Evolutionary conservation across 2,329 filamentous ascomycete species (phyloP).

Genomic region (Aspergillus quadrilineatus): DNA sequence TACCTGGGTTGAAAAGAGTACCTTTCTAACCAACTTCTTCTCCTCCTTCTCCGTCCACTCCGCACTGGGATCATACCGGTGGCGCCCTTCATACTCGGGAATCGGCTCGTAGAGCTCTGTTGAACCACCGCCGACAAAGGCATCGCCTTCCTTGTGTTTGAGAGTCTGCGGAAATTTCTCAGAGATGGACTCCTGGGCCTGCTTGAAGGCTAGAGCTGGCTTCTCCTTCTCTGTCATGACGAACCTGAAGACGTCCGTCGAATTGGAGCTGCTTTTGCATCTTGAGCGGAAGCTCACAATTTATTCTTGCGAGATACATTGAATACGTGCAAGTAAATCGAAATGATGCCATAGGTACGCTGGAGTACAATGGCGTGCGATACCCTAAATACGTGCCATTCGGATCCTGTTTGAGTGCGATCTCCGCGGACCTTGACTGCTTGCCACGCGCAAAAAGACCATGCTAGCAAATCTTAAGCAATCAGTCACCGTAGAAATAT

Average conservation of each 20-base stretch:
- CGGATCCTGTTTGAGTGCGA: background rate
- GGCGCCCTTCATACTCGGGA: slow-evolving; percentile 43
- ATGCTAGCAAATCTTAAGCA: too few relatives aligned
- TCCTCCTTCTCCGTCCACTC: slow-evolving; percentile 41
- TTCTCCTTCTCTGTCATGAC: background rate
- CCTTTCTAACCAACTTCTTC: slow-evolving; percentile 32
- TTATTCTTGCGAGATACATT: background rate
- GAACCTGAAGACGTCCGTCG: background rate
- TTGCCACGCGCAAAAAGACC: background rate
- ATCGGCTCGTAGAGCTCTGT: slow-evolving; percentile 18
- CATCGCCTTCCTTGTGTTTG: background rate
- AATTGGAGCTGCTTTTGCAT: background rate
- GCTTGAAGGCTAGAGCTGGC: background rate
- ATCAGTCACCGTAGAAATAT: too few relatives aligned
- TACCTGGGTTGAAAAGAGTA: background rate
- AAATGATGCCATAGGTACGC: background rate
- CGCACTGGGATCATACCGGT: slow-evolving; percentile 43
- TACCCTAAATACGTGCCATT: background rate
- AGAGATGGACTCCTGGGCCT: background rate
- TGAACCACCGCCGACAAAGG: background rate
- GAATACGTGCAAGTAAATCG: background rate
- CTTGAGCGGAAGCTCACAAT: background rate
- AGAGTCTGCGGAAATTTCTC: background rate
- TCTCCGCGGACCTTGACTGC: background rate
- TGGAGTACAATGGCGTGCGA: slow-evolving; percentile 1